Conservation (phyloP, 2,329 filamentous ascomycete genomes). For the Aspergillus unguis region DNA sequence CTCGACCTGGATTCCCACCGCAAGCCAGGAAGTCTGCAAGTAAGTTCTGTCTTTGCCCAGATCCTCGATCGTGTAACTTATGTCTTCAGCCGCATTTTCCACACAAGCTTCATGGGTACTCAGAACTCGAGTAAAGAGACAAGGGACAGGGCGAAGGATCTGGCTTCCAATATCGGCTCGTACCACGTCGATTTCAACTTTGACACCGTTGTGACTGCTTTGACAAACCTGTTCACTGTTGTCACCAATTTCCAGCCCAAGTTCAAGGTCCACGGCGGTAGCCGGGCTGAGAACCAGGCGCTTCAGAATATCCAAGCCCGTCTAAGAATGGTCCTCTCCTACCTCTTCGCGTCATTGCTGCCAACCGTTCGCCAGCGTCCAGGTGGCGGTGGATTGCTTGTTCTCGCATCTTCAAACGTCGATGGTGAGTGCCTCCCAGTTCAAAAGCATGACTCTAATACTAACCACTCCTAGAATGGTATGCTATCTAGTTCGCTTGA, state of each 20-base stretch:
- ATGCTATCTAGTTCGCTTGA: background rate
- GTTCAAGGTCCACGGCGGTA: conserved; percentile 64
- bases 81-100: conserved; percentile 49
- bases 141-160: conserved; percentile 60
- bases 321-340: conserved; percentile 63
- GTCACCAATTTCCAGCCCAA: conserved; percentile 60
- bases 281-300: conserved; percentile 59
- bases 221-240: conserved; percentile 57
- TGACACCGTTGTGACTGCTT: conserved; percentile 61
- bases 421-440: conserved; percentile 35
- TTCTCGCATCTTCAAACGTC: conserved; percentile 67
- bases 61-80: conserved; percentile 2
- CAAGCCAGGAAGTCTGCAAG: conserved; percentile 58
- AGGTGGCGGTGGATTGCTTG: conserved; percentile 59
- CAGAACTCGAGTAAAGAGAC: conserved; percentile 65
- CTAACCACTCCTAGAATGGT: conserved; percentile 28
- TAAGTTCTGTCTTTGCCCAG: conserved; percentile 10
- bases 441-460: background rate
- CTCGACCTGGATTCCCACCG: conserved; percentile 52
- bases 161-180: conserved; percentile 61
- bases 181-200: conserved; percentile 74
- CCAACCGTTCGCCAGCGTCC: conserved; percentile 56
- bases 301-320: conserved; percentile 68
- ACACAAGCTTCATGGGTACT: conserved; percentile 70
- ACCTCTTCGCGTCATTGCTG: conserved; percentile 62